A percentile compares a stretch with the other conserved stretches of the same genome.
Evolutionary conservation across 2,329 filamentous ascomycete species (phyloP).

Genomic region (Cladosporium sp.): DNA sequence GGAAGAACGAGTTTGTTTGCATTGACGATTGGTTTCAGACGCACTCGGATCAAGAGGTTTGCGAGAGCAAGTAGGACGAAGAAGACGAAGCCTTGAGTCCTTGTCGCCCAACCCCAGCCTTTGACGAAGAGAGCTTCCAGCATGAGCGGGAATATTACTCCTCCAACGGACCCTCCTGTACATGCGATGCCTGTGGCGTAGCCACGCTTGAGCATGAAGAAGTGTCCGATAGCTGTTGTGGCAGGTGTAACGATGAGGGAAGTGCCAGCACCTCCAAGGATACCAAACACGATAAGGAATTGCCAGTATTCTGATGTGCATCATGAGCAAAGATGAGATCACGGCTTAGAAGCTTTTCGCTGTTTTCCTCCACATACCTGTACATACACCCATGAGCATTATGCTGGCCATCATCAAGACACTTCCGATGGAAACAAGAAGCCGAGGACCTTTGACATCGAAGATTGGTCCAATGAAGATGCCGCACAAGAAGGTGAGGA

Average conservation of each 20-base stretch:
- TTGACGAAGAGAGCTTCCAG: conserved; percentile 39
- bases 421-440: conserved; percentile 64
- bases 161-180: conserved; percentile 54
- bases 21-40: conserved; percentile 30
- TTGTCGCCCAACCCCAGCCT: conserved; percentile 44
- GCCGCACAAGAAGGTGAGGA: conserved; percentile 25
- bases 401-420: conserved; percentile 65
- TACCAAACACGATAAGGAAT: conserved; percentile 59
- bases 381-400: conserved; percentile 65
- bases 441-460: conserved; percentile 23
- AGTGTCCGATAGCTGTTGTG: conserved; percentile 74
- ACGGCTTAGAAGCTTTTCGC: too few relatives aligned
- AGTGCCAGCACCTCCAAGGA: conserved; percentile 67
- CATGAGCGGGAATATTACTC: conserved; percentile 44
- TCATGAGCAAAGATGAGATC: too few relatives aligned
- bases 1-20: conserved; percentile 31
- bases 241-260: conserved; percentile 79
- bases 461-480: conserved; percentile 25
- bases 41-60: conserved; percentile 16
- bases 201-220: conserved; percentile 50
- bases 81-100: conserved; percentile 41
- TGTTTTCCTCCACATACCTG: background rate
- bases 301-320: conserved; percentile 17
- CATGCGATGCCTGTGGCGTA: conserved; percentile 72
- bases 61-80: conserved; percentile 36